phyloP scores from a whole-genome alignment of 2,329 filamentous ascomycete genomes.

The Diaporthe sp. region DNA sequence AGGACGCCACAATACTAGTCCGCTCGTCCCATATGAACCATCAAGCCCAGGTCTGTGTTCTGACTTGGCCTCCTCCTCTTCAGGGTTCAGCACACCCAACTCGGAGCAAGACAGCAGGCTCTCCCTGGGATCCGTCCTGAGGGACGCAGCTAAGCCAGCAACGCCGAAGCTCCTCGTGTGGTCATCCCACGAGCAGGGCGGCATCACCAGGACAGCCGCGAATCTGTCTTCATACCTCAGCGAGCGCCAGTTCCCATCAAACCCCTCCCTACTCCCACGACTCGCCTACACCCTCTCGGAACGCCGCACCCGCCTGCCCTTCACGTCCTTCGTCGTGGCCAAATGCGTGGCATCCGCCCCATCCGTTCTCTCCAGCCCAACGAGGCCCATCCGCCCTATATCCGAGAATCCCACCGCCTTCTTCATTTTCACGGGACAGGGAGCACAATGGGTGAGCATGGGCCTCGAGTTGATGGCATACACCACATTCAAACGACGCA shows the following conservation, averaged over 20 bases:
- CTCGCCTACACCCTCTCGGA: conserved; percentile 33
- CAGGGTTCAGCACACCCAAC: background rate
- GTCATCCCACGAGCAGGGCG: conserved; percentile 26
- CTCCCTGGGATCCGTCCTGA: background rate
- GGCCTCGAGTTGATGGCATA: conserved; percentile 44
- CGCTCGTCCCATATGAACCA: background rate
- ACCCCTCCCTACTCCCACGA: background rate
- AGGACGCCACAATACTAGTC: conserved; percentile 23
- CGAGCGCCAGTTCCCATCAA: background rate
- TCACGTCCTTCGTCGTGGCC: conserved; percentile 10
- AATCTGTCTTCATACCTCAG: conserved; percentile 1
- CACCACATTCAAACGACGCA: conserved; percentile 40
- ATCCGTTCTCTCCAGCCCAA: background rate
- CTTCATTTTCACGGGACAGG: conserved; percentile 52
- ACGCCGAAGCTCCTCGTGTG: conserved; percentile 12
- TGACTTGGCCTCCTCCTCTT: conserved; percentile 1
- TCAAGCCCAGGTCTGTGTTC: background rate
- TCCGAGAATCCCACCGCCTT: conserved; percentile 26
- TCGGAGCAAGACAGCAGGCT: background rate
- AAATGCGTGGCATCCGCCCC: background rate
- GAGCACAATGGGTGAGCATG: conserved; percentile 50
- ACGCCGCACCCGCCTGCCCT: conserved; percentile 26
- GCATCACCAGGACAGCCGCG: conserved; percentile 11
- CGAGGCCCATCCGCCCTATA: background rate
- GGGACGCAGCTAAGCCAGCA: background rate